Base-by-base conservation (phyloP, 805 yeast genomes). In the Lipomyces sp. region DNA sequence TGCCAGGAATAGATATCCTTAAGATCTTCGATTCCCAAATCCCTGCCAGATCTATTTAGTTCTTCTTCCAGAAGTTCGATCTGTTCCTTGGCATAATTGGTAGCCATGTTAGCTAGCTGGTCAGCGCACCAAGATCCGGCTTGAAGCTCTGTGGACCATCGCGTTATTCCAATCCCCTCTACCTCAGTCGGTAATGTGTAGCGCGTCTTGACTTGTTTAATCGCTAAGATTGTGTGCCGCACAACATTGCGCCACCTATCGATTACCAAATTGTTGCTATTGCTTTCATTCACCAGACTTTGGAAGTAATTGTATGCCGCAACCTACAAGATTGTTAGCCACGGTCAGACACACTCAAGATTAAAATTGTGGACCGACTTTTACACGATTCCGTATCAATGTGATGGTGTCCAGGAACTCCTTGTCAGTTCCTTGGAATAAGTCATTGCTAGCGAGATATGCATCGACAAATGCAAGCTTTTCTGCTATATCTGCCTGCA, bases 1-100 rank as follows among this genome's bases (percentile, higher is more conserved):
- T 89, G 77, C 4, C 83, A 79, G 34, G 80, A 79, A 74, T 88
- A 89, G 1, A 87, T 80, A 37, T 84, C 85, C 24, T 86, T 73
- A 8, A 90, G 85, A 70, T 87, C 91, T 0, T 82, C 82, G 66
- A 85, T 83, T 2, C 85, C 62, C 0, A 77, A 76, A 29, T 72
- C 75, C 10, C 73, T 73, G 30, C 64, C 62, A 6, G 68, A 39
- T 1, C 70, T 57, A 30, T 18, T 34, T 51, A 48, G 18, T 15
- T 72, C 75, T 45, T 64, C 64, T 64, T 70, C 57, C 42, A 79
- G 62, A 7, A 29, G 42, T 5, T 8, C 18, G 8, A 62, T 59
- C 33, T 50, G 55, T 7, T 34, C 53, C 45, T 48, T 51, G 15
- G 66, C 10, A 24, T 45, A 63, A 11, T 33, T n/a, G 2, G 57